These are phyloP conservation scores for Arthrobotrys iridis DNA, from an alignment of 2,329 filamentous ascomycete genomes.

Conservation along the genomic window DNA sequence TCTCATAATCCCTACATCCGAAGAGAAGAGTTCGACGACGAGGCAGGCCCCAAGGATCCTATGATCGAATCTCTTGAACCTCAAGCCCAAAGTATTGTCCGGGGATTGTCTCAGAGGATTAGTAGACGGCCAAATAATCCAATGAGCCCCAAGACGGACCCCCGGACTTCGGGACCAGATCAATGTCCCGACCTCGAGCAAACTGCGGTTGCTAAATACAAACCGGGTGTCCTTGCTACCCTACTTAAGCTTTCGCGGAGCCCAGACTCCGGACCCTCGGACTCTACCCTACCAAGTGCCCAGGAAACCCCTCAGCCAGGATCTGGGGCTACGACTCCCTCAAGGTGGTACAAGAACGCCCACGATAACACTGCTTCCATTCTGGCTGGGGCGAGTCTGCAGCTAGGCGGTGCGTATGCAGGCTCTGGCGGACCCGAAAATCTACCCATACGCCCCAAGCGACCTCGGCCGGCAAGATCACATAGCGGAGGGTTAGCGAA, in stretches of 20 bases:
- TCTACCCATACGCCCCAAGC: neutral
- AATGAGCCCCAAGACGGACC: neutral
- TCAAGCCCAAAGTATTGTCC: slow-evolving; percentile 1
- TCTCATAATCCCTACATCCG: slow-evolving; percentile 20
- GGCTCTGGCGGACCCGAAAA: slow-evolving; percentile 8
- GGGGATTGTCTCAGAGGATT: slow-evolving; percentile 1
- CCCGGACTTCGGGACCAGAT: neutral
- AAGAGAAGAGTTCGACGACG: slow-evolving; percentile 37
- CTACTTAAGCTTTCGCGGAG: slow-evolving; percentile 21
- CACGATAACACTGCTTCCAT: slow-evolving; percentile 30
- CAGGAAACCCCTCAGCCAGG: slow-evolving; percentile 4
- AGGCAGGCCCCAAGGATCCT: neutral
- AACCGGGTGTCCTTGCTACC: slow-evolving; percentile 38
- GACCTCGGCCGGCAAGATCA: neutral
- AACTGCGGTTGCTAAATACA: neutral
- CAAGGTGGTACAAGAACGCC: slow-evolving; percentile 26
- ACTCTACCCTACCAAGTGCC: neutral
- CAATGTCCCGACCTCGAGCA: neutral
- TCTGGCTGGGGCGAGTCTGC: slow-evolving; percentile 25
- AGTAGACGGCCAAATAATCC: neutral
- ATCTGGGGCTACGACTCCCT: slow-evolving; percentile 20
- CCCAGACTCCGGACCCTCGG: neutral
- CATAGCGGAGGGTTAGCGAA: slow-evolving; percentile 16
- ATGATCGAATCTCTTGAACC: neutral
- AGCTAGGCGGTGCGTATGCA: slow-evolving; percentile 24